Percentiles rank a stretch among this genome's conserved stretches.
Evolutionary conservation across 2,329 filamentous ascomycete genomes (phyloP).

Genomic region (Beauveria scarabaeidicola): DNA sequence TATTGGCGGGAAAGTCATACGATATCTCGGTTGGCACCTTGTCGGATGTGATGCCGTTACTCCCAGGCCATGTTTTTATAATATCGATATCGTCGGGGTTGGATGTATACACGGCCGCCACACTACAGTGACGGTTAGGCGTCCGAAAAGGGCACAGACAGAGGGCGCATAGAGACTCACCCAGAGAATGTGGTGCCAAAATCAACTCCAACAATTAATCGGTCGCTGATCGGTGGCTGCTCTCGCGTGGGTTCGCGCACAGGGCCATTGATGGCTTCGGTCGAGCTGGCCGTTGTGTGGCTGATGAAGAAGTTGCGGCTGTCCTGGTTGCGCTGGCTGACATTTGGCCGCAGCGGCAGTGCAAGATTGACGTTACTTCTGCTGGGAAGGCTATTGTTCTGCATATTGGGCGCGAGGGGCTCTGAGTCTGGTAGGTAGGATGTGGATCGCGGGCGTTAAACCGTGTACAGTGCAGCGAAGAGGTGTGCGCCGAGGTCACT

Average conservation of each 20-base stretch:
- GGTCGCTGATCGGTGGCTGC: conserved; percentile 45
- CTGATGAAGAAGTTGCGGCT: conserved; percentile 49
- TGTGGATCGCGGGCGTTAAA: not conserved
- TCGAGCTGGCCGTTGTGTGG: conserved; percentile 46
- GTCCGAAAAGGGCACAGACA: not conserved
- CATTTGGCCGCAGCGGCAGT: conserved; percentile 39
- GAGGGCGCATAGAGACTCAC: conserved; percentile 34
- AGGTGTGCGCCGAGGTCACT: not conserved
- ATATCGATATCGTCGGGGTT: conserved; percentile 75
- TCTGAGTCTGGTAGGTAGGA: not conserved
- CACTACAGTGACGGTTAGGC: conserved; percentile 24
- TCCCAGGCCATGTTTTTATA: conserved; percentile 77
- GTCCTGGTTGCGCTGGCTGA: conserved; percentile 43
- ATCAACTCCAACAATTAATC: conserved; percentile 69
- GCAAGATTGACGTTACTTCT: conserved; percentile 37
- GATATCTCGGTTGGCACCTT: conserved; percentile 78
- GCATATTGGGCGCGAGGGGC: conserved; percentile 1
- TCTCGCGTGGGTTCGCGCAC: conserved; percentile 48
- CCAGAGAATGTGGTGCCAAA: conserved; percentile 81
- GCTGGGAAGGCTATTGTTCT: conserved; percentile 1
- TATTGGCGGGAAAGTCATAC: conserved; percentile 35
- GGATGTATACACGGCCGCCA: conserved; percentile 65
- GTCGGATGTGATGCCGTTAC: conserved; percentile 79
- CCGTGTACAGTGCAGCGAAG: not conserved
- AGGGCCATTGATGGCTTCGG: conserved; percentile 55